Conservation (phyloP, 768 basidiomycete species). For the Boletus sp. region DNA sequence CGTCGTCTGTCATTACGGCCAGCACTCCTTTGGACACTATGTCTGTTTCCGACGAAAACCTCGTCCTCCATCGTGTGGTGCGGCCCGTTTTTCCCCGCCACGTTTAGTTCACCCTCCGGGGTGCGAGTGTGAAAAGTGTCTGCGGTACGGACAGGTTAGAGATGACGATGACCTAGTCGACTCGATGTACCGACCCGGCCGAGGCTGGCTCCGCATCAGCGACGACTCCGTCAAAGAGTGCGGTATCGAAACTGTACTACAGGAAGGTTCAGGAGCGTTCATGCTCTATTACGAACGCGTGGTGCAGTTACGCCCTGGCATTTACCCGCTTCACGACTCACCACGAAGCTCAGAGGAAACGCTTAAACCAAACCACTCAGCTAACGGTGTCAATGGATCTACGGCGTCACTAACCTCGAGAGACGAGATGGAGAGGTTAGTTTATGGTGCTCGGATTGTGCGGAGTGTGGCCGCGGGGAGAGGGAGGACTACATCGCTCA, state of each 20-base stretch:
- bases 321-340: conserved; percentile 34
- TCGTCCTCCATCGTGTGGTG: conserved; percentile 39
- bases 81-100: conserved; percentile 41
- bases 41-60: conserved; percentile 89
- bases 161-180: conserved; percentile 46
- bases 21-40: conserved; percentile 93
- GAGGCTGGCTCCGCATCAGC: conserved; percentile 86
- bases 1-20: conserved; percentile 90
- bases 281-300: conserved; percentile 94
- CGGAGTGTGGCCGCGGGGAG: conserved; percentile 52
- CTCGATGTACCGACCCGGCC: conserved; percentile 41
- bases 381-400: conserved; percentile 43
- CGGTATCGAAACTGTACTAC: conserved; percentile 69
- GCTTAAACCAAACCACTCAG: conserved; percentile 47
- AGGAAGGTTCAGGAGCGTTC: conserved; percentile 74
- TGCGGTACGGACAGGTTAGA: conserved; percentile 53
- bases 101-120: conserved; percentile 41
- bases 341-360: conserved; percentile 65
- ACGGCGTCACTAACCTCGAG: conserved; percentile 41
- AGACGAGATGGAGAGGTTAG: conserved; percentile 17
- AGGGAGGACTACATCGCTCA: conserved; percentile 39
- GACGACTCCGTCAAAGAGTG: conserved; percentile 81
- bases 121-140: conserved; percentile 48
- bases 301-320: conserved; percentile 35
- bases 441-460: conserved; percentile 50